Base-by-base conservation (phyloP, 805 yeast genomes). In the Hanseniaspora lindneri region DNA sequence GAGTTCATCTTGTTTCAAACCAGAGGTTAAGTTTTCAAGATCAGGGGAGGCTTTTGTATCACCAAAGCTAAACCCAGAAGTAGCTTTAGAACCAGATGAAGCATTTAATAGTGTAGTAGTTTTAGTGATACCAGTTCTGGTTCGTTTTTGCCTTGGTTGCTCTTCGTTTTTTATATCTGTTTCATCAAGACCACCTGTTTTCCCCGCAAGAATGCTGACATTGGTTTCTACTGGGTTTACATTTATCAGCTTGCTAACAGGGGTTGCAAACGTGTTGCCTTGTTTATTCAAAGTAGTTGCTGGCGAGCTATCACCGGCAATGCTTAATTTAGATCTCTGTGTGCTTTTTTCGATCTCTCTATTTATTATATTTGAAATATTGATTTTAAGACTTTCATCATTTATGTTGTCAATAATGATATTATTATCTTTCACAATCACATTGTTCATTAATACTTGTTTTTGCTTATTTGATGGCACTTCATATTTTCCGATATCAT, bases 311-410 rank as follows among this genome's bases (percentile, higher is more conserved):
- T 4, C 40, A 20, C 7, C 9, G 9, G n/a, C 20, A 20, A 28
- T 23, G 23, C 11, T 27, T 21, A 35, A 6, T 10, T 24, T 44
- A 16, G 41, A 34, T 11, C 21, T 33, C 14, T 37, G 37, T 11
- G 49, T 17, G 14, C 28, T 34, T 19, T 44, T 46, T 39, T 46
- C 49, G 14, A 46, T 46, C 16, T 46, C 49, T 17, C 25, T 37
- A 21, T 46, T 46, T 14, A 46, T 46, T 13, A 46, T 30, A 21
- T 46, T 46, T 3, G 49, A 46, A 7, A 46, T 46, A 17, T 46
- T 46, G 7, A 46, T 46, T 28, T 39, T 46, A 13, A 46, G 28
- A 27, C 25, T 30, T 17, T 40, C 41, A 24, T 46, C 49, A 3
- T 39, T 41, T 28, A 46, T 46, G 19, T 39, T 32, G 19, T 39